Base-by-base conservation (phyloP, 2,329 filamentous ascomycete genomes). In the Mariannaea sp. region DNA sequence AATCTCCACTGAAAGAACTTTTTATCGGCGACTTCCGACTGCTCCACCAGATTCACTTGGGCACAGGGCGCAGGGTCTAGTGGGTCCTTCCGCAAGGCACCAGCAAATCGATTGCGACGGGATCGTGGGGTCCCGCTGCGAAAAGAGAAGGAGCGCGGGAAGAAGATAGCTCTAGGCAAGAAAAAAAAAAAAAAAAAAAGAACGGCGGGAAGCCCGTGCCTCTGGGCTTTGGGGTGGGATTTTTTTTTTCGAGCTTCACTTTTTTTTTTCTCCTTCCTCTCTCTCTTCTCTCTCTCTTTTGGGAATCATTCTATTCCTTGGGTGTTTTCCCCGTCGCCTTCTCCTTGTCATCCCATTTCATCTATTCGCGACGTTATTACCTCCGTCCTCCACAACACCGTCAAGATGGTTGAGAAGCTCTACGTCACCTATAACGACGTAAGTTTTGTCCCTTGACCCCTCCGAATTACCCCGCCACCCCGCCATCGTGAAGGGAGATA, bases 371-470 rank as follows among this genome's bases (percentile, higher is more conserved):
- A 57, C 59, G 58, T 49, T 44, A 24, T 48, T 40, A 60, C 57
- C 58, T 26, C 4, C 17, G 14, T 16, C 10, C 22, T 41, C 39
- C 41, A 12, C 53, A 54, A 55, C 51, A 49, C 55, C 60, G 58
- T 67, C 75, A 87, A 78, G 56, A 92, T 92, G 88, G 83, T 89
- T 62, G 81, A 93, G 75, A 95, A 95, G 74, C 75, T 92, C 72
- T 95, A 93, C 78, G 86, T 94, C 71, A 94, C 90, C 65, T 96
- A 96, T 77, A 96, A 95, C 74, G 85, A 94, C 84, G 90, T 92
- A 78, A 73, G 84, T 75, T 55, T 50, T 30, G 33, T 20, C 17
- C 27, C 36, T 36, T 48, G 29, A 59, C 43, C 54, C 49, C 55
- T 49, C 51, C 50, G 63, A 32, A 10, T 32, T 32, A 62, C 62